Evolutionary conservation across 2,329 filamentous ascomycete genomes (phyloP).

Genomic region (Alternaria gaisen): DNA sequence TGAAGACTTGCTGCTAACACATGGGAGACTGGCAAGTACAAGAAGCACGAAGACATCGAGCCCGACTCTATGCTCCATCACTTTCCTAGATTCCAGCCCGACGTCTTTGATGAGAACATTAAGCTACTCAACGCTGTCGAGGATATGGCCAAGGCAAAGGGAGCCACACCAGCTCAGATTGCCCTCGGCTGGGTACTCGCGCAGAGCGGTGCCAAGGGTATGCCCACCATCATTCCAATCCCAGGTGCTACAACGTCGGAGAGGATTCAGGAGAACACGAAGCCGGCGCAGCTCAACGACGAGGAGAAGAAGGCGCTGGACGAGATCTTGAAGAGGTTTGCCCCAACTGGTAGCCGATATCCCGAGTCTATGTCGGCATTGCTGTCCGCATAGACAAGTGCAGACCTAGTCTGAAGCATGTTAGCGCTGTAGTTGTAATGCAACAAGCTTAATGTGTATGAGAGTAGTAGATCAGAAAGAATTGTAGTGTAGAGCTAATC

Average conservation of each 20-base stretch:
- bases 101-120: slow-evolving; percentile 71
- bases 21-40: slow-evolving; percentile 54
- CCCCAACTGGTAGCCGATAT: slow-evolving; percentile 56
- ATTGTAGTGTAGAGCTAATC: slow-evolving; percentile 58
- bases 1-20: slow-evolving; percentile 24
- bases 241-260: slow-evolving; percentile 68
- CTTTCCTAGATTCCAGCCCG: slow-evolving; percentile 69
- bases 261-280: slow-evolving; percentile 69
- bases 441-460: not conserved
- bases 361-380: slow-evolving; percentile 13
- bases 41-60: slow-evolving; percentile 64
- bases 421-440: slow-evolving; percentile 23
- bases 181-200: slow-evolving; percentile 70
- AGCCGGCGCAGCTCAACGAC: slow-evolving; percentile 62
- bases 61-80: slow-evolving; percentile 61
- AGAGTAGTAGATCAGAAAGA: slow-evolving; percentile 54
- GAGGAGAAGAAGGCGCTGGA: slow-evolving; percentile 62
- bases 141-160: slow-evolving; percentile 67
- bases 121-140: slow-evolving; percentile 68
- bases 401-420: slow-evolving; percentile 4
- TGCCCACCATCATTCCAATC: slow-evolving; percentile 70
- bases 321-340: slow-evolving; percentile 58
- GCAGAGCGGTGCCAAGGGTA: slow-evolving; percentile 61
- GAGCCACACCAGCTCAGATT: slow-evolving; percentile 68
- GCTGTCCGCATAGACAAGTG: slow-evolving; percentile 20